Base-by-base conservation (phyloP, 305 asterid species). In the Nicotiana rustica region DNA sequence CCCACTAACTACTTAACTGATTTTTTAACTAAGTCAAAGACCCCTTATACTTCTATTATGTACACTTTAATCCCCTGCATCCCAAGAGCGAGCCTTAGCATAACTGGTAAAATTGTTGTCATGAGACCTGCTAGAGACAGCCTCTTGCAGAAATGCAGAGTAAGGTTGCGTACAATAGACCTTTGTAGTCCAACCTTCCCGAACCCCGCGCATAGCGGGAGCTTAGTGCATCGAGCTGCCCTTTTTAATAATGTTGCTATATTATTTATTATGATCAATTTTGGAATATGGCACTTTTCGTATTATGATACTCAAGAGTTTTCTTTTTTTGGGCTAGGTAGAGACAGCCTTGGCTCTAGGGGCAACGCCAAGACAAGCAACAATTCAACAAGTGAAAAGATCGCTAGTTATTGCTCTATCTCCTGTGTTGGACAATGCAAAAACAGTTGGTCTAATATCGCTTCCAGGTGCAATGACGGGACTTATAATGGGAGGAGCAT, bases 401-500 rank as follows among this genome's bases (percentile, higher is more conserved):
- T 89, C 99, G 2, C 88, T 95, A 1, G 92, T 94, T 3, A 87
- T 95, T 35, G 99, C 97, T 12, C 92, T 95, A 0, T 95, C 99
- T 44, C 99, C 99, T 12, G 93, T 93, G 4, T 66, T 95, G 83
- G 99, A 95, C 88, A 95, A 92, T 69, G 99, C 99, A 2, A 95
- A 95, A 83, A 95, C 99, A 0, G 97, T 95, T 0, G 99, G 99
- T 0, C 89, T 95, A 14, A 94, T 95, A 70, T 93, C 98, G 10
- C 95, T 95, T 60, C 98, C 99, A 0, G 99, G 99, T 25, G 98
- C 98, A 1, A 94, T 95, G 99, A 92, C 98, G 0, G 99, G 99
- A 2, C 92, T 95, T 9, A 95, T 95, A 78, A 95, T 95, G 99
- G 99, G 99, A 15, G 99, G 99, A n/a, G 94, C 98, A 2, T 95